Percentiles rank a stretch among this genome's conserved stretches.
phyloP scores from a whole-genome alignment of 2,329 filamentous ascomycete genomes.

The Allantophomopsis lycopodina region DNA sequence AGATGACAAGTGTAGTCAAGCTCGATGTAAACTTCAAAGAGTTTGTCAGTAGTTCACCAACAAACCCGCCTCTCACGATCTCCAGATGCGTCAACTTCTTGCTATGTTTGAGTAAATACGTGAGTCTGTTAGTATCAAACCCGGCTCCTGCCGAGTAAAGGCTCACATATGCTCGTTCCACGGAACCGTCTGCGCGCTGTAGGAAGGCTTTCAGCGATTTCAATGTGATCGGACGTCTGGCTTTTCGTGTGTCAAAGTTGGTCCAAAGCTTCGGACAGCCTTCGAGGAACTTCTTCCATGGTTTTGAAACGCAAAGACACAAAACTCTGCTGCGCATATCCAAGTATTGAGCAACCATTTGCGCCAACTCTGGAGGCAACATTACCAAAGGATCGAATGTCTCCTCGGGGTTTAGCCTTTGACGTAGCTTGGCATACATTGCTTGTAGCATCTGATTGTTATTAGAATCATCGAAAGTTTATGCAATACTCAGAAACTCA shows the following conservation, averaged over 20 bases:
- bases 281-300: constrained; percentile 17
- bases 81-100: constrained; percentile 12
- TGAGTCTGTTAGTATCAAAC: constrained; percentile 10
- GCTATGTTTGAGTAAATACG: constrained; percentile 12
- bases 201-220: constrained; percentile 12
- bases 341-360: constrained; percentile 16
- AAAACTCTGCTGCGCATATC: constrained; percentile 15
- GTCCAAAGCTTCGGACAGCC: constrained; percentile 16
- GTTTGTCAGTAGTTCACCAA: constrained; percentile 12
- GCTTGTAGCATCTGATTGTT: constrained; percentile 13
- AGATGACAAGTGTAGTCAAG: constrained; percentile 9
- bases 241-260: constrained; percentile 12
- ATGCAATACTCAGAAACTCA: constrained; percentile 3
- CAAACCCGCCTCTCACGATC: constrained; percentile 7
- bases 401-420: constrained; percentile 10
- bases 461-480: constrained; percentile 2
- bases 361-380: constrained; percentile 18
- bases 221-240: constrained; percentile 6
- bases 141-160: constrained; percentile 4
- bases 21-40: constrained; percentile 8
- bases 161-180: constrained; percentile 11
- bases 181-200: constrained; percentile 14
- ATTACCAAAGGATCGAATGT: constrained; percentile 16
- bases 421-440: constrained; percentile 14
- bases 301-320: constrained; percentile 15